These are phyloP conservation scores for Kwoniella sp. DNA, from an alignment of 768 basidiomycete species.

Conservation along the genomic window DNA sequence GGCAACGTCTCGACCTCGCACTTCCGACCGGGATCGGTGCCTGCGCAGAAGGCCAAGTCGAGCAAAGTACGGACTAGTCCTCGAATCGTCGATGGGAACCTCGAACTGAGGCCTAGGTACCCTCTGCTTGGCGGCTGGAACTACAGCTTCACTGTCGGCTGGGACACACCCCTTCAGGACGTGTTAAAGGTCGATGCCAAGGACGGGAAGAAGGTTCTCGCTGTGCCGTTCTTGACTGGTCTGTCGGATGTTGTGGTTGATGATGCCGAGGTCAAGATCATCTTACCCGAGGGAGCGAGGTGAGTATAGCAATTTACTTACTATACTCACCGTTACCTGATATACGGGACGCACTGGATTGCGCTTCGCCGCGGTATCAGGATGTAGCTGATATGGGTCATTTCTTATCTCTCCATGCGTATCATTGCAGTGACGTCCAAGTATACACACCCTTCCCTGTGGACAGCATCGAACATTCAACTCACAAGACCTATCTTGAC, in stretches of 20 bases:
- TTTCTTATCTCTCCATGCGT: too few species aligned
- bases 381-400: too few species aligned
- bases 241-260: constrained; percentile 72
- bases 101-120: constrained; percentile 87
- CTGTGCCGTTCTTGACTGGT: constrained; percentile 81
- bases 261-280: constrained; percentile 73
- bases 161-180: constrained; percentile 77
- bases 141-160: constrained; percentile 90
- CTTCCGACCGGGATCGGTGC: constrained; percentile 64
- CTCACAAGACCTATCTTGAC: constrained; percentile 85
- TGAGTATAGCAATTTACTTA: constrained; percentile 60
- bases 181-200: constrained; percentile 67
- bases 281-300: constrained; percentile 95
- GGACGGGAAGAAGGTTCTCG: constrained; percentile 68
- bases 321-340: constrained; percentile 11
- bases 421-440: constrained; percentile 70
- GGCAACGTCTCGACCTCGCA: constrained; percentile 96
- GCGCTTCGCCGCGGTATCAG: too few species aligned
- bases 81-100: constrained; percentile 60
- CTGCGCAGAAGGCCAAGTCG: constrained; percentile 21
- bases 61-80: constrained; percentile 29
- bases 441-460: constrained; percentile 78
- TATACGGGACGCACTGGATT: too few species aligned
- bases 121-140: constrained; percentile 97
- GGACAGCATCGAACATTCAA: constrained; percentile 64